These are phyloP conservation scores for Akebia trifoliata DNA, from an alignment of 164 flowering plant genomes.

Conservation along the genomic window DNA sequence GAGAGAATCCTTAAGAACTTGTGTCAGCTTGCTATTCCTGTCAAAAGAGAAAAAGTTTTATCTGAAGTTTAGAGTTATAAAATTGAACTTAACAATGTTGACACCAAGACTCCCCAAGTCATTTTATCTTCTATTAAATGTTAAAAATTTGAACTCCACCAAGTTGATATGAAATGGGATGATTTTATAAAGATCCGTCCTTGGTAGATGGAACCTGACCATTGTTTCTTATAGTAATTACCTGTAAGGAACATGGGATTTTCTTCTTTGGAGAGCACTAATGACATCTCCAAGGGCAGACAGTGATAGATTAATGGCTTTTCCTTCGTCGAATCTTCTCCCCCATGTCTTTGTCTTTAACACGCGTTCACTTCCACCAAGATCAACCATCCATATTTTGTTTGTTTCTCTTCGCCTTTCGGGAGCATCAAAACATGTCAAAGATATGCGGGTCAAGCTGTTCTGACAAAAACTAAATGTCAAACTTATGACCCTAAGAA, in stretches of 20 bases:
- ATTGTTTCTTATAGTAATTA: conserved; percentile 14
- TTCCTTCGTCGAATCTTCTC: conserved; percentile 64
- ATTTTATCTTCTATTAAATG: neutral
- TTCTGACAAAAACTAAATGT: conserved; percentile 9
- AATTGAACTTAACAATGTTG: neutral
- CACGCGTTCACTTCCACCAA: conserved; percentile 74
- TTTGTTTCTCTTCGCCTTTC: conserved; percentile 47
- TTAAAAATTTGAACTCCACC: neutral
- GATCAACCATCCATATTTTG: conserved; percentile 68
- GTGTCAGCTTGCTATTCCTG: conserved; percentile 85
- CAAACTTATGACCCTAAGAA: conserved; percentile 1
- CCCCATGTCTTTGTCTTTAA: conserved; percentile 58
- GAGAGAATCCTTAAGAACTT: conserved; percentile 61
- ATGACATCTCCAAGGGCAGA: conserved; percentile 77
- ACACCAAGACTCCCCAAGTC: neutral
- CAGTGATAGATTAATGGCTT: conserved; percentile 66
- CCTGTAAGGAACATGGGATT: conserved; percentile 59
- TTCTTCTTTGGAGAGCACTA: conserved; percentile 51
- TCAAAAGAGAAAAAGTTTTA: conserved; percentile 9
- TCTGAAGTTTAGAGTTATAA: neutral
- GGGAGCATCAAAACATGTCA: conserved; percentile 36
- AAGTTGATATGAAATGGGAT: neutral
- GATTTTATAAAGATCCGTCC: no score
- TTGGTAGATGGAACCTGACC: neutral
- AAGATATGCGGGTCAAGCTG: conserved; percentile 55